Evolutionary conservation across 768 basidiomycete species (phyloP).

Genomic region (Suillus fuscotomentosus): DNA sequence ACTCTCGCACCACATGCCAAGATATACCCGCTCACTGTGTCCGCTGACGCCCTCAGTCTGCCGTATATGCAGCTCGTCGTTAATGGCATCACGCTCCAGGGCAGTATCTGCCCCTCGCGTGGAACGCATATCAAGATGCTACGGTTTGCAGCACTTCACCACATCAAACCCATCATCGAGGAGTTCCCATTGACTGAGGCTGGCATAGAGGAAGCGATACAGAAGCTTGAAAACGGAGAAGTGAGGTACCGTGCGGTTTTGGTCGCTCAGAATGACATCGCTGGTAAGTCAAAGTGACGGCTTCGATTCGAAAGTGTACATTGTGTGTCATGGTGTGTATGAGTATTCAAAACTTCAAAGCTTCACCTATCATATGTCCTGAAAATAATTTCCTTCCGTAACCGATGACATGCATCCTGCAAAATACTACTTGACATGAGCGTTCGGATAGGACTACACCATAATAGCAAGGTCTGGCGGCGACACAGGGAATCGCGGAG

Average conservation of each 20-base stretch:
- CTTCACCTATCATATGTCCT: neutral
- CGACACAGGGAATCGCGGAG: no score
- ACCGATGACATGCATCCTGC: neutral
- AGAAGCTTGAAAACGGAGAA: conserved; percentile 21
- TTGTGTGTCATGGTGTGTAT: neutral
- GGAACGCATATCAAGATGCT: conserved; percentile 32
- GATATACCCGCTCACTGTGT: conserved; percentile 27
- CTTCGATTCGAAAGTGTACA: neutral
- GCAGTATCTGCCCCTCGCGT: conserved; percentile 21
- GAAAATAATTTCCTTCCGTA: neutral
- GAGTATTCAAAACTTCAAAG: neutral
- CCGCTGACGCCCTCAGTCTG: conserved; percentile 17
- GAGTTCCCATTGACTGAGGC: conserved; percentile 29
- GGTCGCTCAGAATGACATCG: conserved; percentile 8
- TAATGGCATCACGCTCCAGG: conserved; percentile 24
- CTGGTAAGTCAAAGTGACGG: neutral
- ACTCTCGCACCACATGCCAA: conserved; percentile 20
- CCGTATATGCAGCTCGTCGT: conserved; percentile 20
- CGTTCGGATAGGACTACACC: neutral
- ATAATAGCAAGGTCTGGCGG: no score
- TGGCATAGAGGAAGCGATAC: conserved; percentile 29
- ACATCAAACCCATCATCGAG: conserved; percentile 27
- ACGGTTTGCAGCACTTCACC: conserved; percentile 32
- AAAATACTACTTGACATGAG: neutral
- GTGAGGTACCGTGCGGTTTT: conserved; percentile 34